Evolutionary conservation across 495 filamentous ascomycete species (phyloP).

Genomic region (Lasiosphaeria ovina): DNA sequence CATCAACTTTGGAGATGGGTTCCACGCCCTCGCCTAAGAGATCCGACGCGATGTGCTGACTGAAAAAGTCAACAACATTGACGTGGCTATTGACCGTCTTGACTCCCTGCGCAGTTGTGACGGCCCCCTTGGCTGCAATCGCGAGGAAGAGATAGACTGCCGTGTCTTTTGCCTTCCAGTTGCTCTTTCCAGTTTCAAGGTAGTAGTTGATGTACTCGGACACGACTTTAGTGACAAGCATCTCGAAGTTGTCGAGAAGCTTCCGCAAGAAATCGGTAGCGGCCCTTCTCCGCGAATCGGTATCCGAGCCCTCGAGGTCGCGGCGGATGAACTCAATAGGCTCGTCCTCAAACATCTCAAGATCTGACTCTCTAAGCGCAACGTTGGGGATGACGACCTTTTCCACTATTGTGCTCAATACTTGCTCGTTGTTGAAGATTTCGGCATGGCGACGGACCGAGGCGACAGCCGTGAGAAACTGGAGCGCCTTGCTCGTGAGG

Average conservation of each 20-base stretch:
- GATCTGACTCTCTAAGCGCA: constrained; percentile 82
- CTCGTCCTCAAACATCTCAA: constrained; percentile 96
- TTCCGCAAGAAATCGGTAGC: constrained; percentile 91
- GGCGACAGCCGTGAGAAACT: constrained; percentile 89
- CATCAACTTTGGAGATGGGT: constrained; percentile 91
- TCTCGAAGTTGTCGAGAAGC: constrained; percentile 83
- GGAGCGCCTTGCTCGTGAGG: constrained; percentile 88
- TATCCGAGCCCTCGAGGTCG: constrained; percentile 94
- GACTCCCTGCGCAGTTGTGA: constrained; percentile 83
- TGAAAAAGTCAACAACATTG: constrained; percentile 89
- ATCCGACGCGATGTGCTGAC: constrained; percentile 81
- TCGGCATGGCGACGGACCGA: constrained; percentile 71
- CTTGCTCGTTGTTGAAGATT: constrained; percentile 76
- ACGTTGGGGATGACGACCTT: constrained; percentile 95
- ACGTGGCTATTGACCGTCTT: constrained; percentile 80
- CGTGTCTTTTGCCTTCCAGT: constrained; percentile 97
- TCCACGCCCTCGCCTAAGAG: constrained; percentile 65
- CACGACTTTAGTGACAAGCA: constrained; percentile 76
- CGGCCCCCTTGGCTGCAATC: constrained; percentile 84
- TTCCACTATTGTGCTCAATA: constrained; percentile 79
- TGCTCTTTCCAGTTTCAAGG: constrained; percentile 60
- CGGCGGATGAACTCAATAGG: constrained; percentile 97
- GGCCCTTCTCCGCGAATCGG: constrained; percentile 84
- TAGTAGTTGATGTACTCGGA: constrained; percentile 81
- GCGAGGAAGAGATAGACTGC: constrained; percentile 93